phyloP scores from a whole-genome alignment of 495 filamentous ascomycete species.

The Friedmanniomyces simplex region DNA sequence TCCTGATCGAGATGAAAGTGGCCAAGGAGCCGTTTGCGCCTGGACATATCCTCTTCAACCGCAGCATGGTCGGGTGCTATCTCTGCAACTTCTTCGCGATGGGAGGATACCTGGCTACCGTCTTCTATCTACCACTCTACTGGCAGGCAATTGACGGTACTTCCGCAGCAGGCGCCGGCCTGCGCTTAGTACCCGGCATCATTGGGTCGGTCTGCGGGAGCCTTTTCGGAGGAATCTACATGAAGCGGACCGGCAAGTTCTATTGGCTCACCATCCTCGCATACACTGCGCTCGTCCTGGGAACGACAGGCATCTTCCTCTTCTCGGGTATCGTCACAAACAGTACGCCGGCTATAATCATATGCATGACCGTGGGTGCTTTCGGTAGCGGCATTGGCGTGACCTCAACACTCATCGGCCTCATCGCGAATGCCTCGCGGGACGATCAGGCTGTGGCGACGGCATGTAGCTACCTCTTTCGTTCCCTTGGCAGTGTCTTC shows the following conservation, averaged over 20 bases:
- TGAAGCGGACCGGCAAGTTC: conserved; percentile 68
- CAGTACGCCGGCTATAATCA: conserved; percentile 38
- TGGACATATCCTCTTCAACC: conserved; percentile 64
- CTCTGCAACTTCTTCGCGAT: conserved; percentile 70
- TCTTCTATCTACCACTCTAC: conserved; percentile 73
- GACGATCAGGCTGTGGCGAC: conserved; percentile 70
- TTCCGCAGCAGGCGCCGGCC: conserved; percentile 53
- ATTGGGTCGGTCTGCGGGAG: conserved; percentile 54
- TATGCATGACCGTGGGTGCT: conserved; percentile 41
- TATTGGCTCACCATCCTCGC: conserved; percentile 60
- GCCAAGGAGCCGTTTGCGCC: conserved; percentile 73
- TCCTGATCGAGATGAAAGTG: conserved; percentile 60
- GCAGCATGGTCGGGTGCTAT: conserved; percentile 57
- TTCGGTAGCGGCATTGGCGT: conserved; percentile 60
- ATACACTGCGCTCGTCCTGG: conserved; percentile 43
- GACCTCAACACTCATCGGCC: conserved; percentile 56
- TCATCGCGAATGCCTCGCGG: conserved; percentile 57
- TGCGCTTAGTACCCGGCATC: conserved; percentile 59
- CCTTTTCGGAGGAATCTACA: conserved; percentile 56
- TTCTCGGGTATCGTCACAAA: conserved; percentile 46
- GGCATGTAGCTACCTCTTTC: conserved; percentile 80
- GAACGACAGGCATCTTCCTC: conserved; percentile 46
- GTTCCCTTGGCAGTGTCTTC: conserved; percentile 66
- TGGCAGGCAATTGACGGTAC: conserved; percentile 65
- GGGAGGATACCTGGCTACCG: conserved; percentile 48